A percentile compares a stretch with the other conserved stretches of the same genome.
Evolutionary conservation across 306 rosid species (phyloP).

Genomic region (Albizia julibrissin): DNA sequence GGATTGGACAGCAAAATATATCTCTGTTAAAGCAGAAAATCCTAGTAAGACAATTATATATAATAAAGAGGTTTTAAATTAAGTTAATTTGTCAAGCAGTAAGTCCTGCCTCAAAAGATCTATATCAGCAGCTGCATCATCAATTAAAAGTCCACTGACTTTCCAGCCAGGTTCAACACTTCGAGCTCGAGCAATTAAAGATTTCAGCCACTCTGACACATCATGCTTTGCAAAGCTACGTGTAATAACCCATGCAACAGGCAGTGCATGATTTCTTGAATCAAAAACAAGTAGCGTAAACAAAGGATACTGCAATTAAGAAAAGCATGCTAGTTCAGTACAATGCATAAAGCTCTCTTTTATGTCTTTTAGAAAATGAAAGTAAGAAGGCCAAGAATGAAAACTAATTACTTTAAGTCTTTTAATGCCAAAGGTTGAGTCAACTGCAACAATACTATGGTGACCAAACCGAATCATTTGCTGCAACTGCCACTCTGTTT

Average conservation of each 20-base stretch:
- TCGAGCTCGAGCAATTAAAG: slow-evolving; percentile 67
- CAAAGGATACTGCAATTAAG: slow-evolving; percentile 81
- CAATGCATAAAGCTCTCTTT: background rate
- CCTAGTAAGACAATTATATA: slow-evolving; percentile 31
- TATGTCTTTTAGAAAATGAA: slow-evolving; percentile 6
- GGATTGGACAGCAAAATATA: slow-evolving; percentile 74
- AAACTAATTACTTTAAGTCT: slow-evolving; percentile 72
- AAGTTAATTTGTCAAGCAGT: slow-evolving; percentile 26
- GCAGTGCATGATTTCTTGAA: slow-evolving; percentile 95
- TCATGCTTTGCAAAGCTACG: slow-evolving; percentile 89
- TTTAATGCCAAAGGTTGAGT: slow-evolving; percentile 88
- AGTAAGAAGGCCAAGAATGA: background rate
- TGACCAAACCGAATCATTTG: slow-evolving; percentile 96
- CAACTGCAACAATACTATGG: slow-evolving; percentile 76
- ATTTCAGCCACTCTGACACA: slow-evolving; percentile 84
- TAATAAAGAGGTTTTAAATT: background rate
- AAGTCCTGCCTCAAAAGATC: slow-evolving; percentile 80
- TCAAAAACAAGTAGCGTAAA: slow-evolving; percentile 91
- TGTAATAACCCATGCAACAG: slow-evolving; percentile 93
- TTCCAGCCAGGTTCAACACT: slow-evolving; percentile 81
- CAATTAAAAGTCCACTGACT: slow-evolving; percentile 82
- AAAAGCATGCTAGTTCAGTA: slow-evolving; percentile 33
- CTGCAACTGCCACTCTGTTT: slow-evolving; percentile 98
- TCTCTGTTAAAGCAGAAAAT: slow-evolving; percentile 60
- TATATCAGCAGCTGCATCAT: slow-evolving; percentile 85